Base-by-base conservation (phyloP, 2,329 filamentous ascomycete species). In the Colletotrichum sp. region DNA sequence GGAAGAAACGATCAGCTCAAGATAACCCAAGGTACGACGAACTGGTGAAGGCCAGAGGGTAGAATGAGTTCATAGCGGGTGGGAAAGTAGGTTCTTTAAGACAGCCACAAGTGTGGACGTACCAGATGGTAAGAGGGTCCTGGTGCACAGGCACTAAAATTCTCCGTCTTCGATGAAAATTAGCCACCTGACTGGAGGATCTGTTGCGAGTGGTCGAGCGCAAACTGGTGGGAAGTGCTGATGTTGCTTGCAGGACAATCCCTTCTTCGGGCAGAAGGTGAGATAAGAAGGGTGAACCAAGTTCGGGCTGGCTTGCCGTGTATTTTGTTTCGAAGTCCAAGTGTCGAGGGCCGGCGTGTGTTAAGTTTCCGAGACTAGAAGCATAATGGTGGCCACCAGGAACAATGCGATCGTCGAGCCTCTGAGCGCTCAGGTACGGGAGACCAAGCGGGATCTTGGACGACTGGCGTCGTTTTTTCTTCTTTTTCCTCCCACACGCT, bases 331-430 rank as follows among this genome's bases (percentile, higher is more conserved):
- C 82, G 81, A 82, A 79, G 80, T 82, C 79, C 78, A 81, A 81
- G 79, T 79, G 80, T 80, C 72, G 75, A 78, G 79, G 77, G 78
- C 78, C 78, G 80, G 79, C 79, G 79, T 81, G 80, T 80, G 76
- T 82, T 82, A 81, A 79, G 82, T 81, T 82, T 82, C 80, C 81
- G 80, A 80, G 80, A 80, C 81, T 79, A 80, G 79, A 79, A 80
- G 79, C 80, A 81, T 78, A 81, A 78, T 80, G 77, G 79, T 77
- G 78, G 75, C 79, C 72, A 78, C 72, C 75, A 78, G 73, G 68
- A 77, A 73, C 77, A 77, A 78, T 78, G 75, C 77, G 77, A 78
- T 78, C 75, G 71, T 76, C 67, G 67, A 77, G 68, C 71, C 65
- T 77, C 75, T 76, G 77, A 72, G 77, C 77, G 77, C 77, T 77